Percentiles rank a stretch among this genome's conserved stretches.
Conservation (phyloP, 2,329 filamentous ascomycete species). For the Penicillium polonicum region DNA sequence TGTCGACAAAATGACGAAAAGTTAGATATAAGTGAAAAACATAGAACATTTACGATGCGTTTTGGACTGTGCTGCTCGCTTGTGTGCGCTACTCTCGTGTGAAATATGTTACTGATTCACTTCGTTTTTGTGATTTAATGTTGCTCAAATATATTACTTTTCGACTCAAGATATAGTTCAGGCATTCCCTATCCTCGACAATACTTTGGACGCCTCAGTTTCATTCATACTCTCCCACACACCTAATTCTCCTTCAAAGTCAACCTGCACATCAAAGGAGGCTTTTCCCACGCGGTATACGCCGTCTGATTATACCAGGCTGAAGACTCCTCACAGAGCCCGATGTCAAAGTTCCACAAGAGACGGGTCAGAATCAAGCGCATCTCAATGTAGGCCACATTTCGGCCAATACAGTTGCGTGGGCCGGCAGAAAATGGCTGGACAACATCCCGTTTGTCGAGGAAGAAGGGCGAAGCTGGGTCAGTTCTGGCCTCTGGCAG, state of each 20-base stretch:
- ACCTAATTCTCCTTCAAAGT: background rate
- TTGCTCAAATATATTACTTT: too few species aligned
- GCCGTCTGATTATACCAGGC: constrained; percentile 41
- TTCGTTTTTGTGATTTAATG: too few species aligned
- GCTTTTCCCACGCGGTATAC: constrained; percentile 44
- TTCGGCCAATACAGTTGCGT: constrained; percentile 52
- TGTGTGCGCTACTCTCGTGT: too few species aligned
- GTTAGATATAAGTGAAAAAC: too few species aligned
- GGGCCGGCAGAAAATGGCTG: constrained; percentile 52
- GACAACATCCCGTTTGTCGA: constrained; percentile 46
- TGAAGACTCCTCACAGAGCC: constrained; percentile 36
- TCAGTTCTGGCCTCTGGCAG: constrained; percentile 23
- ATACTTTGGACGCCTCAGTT: too few species aligned
- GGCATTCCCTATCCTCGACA: too few species aligned
- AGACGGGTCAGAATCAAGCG: constrained; percentile 49
- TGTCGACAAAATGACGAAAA: too few species aligned
- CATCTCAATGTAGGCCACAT: constrained; percentile 53
- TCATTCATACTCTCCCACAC: too few species aligned
- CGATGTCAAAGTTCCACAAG: constrained; percentile 52
- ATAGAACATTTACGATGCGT: too few species aligned
- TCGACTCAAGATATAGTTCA: too few species aligned
- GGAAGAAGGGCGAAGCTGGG: constrained; percentile 32
- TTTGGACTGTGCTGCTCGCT: too few species aligned
- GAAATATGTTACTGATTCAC: too few species aligned
- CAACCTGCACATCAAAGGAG: constrained; percentile 26